phyloP scores from a whole-genome alignment of 2,329 filamentous ascomycete genomes.

The Pseudogymnoascus sp. region DNA sequence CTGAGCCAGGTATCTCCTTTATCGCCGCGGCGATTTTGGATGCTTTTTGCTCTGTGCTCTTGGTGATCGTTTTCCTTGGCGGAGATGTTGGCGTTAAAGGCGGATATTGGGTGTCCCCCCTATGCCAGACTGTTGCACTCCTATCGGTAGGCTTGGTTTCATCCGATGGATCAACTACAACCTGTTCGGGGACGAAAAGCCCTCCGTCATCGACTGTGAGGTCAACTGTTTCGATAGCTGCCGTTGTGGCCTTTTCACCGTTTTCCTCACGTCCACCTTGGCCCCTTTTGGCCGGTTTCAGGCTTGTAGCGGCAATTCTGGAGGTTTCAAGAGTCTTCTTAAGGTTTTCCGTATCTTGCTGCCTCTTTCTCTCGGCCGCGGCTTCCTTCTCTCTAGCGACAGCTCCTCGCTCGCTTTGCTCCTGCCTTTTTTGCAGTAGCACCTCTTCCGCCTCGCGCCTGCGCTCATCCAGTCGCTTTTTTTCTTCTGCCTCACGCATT shows the following conservation, averaged over 20 bases:
- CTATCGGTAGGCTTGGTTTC: not conserved
- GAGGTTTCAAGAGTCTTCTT: not conserved
- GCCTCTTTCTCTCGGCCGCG: not conserved
- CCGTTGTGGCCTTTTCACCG: not conserved
- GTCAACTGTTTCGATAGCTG: not conserved
- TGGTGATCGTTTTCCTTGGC: not conserved
- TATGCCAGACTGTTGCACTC: no score
- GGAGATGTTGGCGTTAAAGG: not conserved
- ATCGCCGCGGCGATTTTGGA: not conserved
- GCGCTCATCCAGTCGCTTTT: not conserved
- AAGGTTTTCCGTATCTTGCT: not conserved
- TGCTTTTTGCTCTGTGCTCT: not conserved
- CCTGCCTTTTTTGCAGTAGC: not conserved
- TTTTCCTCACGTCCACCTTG: not conserved
- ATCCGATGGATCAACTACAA: not conserved
- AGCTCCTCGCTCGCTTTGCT: not conserved
- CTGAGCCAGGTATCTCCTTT: not conserved
- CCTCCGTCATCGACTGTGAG: not conserved
- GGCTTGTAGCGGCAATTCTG: not conserved
- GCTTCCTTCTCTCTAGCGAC: not conserved
- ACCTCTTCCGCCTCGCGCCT: not conserved
- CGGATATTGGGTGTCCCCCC: not conserved
- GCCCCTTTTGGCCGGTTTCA: not conserved
- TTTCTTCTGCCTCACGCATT: not conserved
- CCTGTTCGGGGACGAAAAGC: not conserved